These are phyloP conservation scores for Graphiopsis chlorocephala DNA, from an alignment of 2,329 filamentous ascomycete genomes.

Conservation along the genomic window DNA sequence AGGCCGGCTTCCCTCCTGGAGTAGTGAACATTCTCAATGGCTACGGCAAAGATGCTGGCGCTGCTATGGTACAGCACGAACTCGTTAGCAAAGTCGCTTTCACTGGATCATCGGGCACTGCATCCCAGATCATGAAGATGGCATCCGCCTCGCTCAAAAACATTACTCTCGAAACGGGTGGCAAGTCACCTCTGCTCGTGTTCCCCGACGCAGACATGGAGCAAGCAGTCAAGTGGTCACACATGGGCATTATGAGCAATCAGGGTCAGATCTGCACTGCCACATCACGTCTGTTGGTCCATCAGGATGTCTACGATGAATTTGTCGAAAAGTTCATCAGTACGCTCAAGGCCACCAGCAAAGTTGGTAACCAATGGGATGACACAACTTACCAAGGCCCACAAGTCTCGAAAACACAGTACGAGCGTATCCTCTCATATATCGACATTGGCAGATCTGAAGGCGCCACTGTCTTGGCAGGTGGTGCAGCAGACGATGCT, in stretches of 20 bases:
- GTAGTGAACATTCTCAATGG: constrained; percentile 71
- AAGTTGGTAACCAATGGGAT: constrained; percentile 65
- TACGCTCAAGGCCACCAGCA: constrained; percentile 55
- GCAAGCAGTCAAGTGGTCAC: constrained; percentile 58
- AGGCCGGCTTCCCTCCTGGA: constrained; percentile 73
- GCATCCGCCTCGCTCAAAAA: constrained; percentile 54
- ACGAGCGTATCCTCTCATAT: constrained; percentile 63
- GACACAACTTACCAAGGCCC: constrained; percentile 67
- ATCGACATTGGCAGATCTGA: constrained; percentile 47
- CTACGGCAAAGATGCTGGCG: constrained; percentile 57
- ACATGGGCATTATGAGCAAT: constrained; percentile 55
- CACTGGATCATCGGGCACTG: constrained; percentile 70
- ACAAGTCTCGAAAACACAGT: constrained; percentile 64
- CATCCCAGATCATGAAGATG: constrained; percentile 42
- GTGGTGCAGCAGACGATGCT: constrained; percentile 17
- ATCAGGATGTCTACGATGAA: constrained; percentile 54
- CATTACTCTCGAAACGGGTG: constrained; percentile 58
- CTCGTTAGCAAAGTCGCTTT: constrained; percentile 75
- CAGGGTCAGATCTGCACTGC: constrained; percentile 57
- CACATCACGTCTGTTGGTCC: constrained; percentile 53
- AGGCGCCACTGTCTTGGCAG: constrained; percentile 19
- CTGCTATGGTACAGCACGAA: constrained; percentile 63
- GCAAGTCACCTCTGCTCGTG: constrained; percentile 59
- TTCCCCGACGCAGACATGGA: constrained; percentile 36
- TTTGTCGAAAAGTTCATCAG: constrained; percentile 62